A percentile compares a stretch with the other conserved stretches of the same genome.
Conservation (phyloP, 768 basidiomycete species). For the Leucogyrophana mollusca region DNA sequence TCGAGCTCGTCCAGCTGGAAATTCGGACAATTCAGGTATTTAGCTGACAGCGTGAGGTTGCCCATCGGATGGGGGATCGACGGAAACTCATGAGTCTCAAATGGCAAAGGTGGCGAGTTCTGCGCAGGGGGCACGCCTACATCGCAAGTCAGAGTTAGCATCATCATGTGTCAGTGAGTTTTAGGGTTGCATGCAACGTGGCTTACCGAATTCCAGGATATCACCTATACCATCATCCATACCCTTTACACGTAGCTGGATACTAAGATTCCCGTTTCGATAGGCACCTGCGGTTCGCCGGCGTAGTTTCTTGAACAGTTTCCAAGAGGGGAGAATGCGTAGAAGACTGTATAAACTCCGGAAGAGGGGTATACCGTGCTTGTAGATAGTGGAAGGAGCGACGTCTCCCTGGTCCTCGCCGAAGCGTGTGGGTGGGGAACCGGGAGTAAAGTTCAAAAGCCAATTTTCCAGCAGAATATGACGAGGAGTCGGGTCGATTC, state of each 20-base stretch:
- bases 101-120: slow-evolving; percentile 41
- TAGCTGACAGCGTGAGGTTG: slow-evolving; percentile 56
- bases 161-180: slow-evolving; percentile 2
- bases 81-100: slow-evolving; percentile 59
- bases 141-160: background rate
- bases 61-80: slow-evolving; percentile 69
- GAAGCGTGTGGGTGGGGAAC: slow-evolving; percentile 10
- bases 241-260: slow-evolving; percentile 46
- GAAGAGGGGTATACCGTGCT: slow-evolving; percentile 81
- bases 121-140: slow-evolving; percentile 40
- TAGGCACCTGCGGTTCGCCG: slow-evolving; percentile 34
- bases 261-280: slow-evolving; percentile 44
- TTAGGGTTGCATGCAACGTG: slow-evolving; percentile 24
- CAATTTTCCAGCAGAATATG: slow-evolving; percentile 75
- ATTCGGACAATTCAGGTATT: slow-evolving; percentile 64
- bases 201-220: slow-evolving; percentile 39
- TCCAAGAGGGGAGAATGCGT: slow-evolving; percentile 76
- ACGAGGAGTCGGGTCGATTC: slow-evolving; percentile 67
- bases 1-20: slow-evolving; percentile 80
- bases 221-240: slow-evolving; percentile 25
- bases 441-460: slow-evolving; percentile 47
- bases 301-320: slow-evolving; percentile 60
- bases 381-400: slow-evolving; percentile 77
- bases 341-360: slow-evolving; percentile 73
- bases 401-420: slow-evolving; percentile 42